Evolutionary conservation across 768 basidiomycete genomes (phyloP), one percentile per base, ranked within the genome.

Genomic region (Vishniacozyma victoriae): DNA sequence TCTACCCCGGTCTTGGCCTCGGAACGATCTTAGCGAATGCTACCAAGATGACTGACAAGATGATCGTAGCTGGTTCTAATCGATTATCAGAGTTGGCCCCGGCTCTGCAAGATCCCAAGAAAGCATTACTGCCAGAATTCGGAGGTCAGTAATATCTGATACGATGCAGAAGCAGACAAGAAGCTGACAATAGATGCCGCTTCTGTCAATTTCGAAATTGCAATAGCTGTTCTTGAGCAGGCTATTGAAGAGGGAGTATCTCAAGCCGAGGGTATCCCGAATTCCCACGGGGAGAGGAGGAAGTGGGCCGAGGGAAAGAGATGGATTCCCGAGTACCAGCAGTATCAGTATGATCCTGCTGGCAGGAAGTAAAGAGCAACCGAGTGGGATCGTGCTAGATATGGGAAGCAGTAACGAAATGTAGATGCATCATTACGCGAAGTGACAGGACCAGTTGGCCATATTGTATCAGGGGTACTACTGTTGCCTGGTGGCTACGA

Each of bases 1-100:
- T 90, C 33, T 91, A 88, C 65, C 87, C 88, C 1, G 89, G 87
- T 25, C 78, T 91, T 24, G 87, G 87, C 1, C 82, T 86, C 47
- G 89, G 88, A 4, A 78, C 85, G 29, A 81, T 90, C 58, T 73
- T 88, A 11, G 75, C 81, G 9, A 75, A 82, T 50, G 81, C 85
- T 0, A 75, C 78, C 4, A 72, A 64, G 6, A 76, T 92, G 59
- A 83, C 85, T 1, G 86, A 89, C 69, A 79, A 77, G n/a, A 90
- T 92, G 89, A 85, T 92, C 11, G 55, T 88, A 33, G 84, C 84
- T 2, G 88, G 85, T 7, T 81, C 86, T 0, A 77, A 75, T 22
- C 79, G 82, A 12, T 82, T 92, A 29, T 86, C 87, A 0, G 75
- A 80, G 6, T 78, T 91, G 35, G 81, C 87, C 0, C 87, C 87